Evolutionary conservation across 2,329 filamentous ascomycete genomes (phyloP).

Genomic region (Amylocarpus encephaloides): DNA sequence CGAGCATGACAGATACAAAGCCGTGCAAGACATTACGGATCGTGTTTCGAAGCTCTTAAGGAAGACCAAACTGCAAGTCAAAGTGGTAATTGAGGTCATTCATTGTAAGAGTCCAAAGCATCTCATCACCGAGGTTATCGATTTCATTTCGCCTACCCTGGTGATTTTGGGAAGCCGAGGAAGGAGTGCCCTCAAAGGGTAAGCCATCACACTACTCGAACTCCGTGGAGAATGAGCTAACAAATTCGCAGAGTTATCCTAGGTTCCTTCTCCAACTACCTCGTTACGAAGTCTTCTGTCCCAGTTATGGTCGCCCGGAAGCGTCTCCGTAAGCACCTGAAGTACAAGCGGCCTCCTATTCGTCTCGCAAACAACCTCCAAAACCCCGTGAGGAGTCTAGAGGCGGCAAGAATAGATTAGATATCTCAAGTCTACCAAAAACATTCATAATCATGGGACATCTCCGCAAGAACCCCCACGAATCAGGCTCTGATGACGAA

Average conservation of each 20-base stretch:
- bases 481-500: no score
- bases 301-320: conserved; percentile 98
- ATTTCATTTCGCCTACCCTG: conserved; percentile 82
- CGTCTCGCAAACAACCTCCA: conserved; percentile 77
- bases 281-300: conserved; percentile 93
- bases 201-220: conserved; percentile 35
- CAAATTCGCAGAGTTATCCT: conserved; percentile 67
- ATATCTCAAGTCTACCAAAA: not conserved
- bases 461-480: no score
- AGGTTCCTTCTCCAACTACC: conserved; percentile 94
- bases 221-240: conserved; percentile 28
- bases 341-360: conserved; percentile 65
- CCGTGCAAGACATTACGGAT: conserved; percentile 77
- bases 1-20: conserved; percentile 74
- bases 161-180: conserved; percentile 91
- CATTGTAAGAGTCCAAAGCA: conserved; percentile 98
- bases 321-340: conserved; percentile 78
- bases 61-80: conserved; percentile 87
- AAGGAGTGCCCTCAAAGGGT: conserved; percentile 89
- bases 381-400: conserved; percentile 61
- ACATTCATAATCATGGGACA: no score
- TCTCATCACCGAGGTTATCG: conserved; percentile 94
- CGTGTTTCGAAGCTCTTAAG: conserved; percentile 78
- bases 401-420: conserved; percentile 69
- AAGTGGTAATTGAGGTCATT: conserved; percentile 90